Evolutionary conservation across 2,329 filamentous ascomycete genomes (phyloP).

Genomic region (Alternaria sp.): DNA sequence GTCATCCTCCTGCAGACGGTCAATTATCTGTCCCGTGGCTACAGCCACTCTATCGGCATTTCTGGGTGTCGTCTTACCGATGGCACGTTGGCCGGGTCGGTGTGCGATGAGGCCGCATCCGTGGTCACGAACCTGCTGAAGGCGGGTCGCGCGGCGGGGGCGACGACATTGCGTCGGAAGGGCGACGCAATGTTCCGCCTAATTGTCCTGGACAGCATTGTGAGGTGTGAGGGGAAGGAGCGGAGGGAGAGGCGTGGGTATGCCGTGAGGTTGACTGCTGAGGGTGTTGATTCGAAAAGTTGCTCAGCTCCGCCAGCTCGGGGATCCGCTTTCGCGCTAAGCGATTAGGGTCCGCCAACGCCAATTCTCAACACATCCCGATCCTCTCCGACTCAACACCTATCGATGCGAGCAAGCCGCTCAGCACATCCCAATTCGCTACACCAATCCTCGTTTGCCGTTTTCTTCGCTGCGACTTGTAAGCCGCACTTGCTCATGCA

Average conservation of each 20-base stretch:
- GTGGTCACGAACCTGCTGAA: slow-evolving; percentile 87
- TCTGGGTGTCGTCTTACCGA: slow-evolving; percentile 59
- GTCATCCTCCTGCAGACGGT: slow-evolving; percentile 78
- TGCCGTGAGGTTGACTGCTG: slow-evolving; percentile 25
- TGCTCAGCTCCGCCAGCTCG: slow-evolving; percentile 30
- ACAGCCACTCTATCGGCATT: slow-evolving; percentile 7
- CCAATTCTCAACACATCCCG: slow-evolving; percentile 17
- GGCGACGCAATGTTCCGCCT: slow-evolving; percentile 52
- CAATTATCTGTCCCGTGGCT: slow-evolving; percentile 24
- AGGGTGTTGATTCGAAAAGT: slow-evolving; percentile 34
- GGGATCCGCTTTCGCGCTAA: slow-evolving; percentile 28
- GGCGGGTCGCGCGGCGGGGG: slow-evolving; percentile 45
- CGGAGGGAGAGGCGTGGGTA: slow-evolving; percentile 23
- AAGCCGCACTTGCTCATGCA: accelerated
- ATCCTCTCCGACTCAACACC: slow-evolving; percentile 20
- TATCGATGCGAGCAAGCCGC: not conserved
- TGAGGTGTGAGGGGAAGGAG: slow-evolving; percentile 34
- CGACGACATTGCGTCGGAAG: slow-evolving; percentile 50
- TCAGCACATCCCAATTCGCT: not conserved
- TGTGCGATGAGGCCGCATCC: slow-evolving; percentile 89
- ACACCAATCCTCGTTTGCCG: not conserved
- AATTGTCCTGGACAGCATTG: slow-evolving; percentile 53
- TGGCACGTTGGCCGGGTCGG: slow-evolving; percentile 78
- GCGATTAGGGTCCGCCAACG: slow-evolving; percentile 20
- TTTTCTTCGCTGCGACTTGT: not conserved